Evolutionary conservation across 2,329 filamentous ascomycete genomes (phyloP), one percentile per base, ranked within the genome.

Genomic region (Cladorrhinum sp.): DNA sequence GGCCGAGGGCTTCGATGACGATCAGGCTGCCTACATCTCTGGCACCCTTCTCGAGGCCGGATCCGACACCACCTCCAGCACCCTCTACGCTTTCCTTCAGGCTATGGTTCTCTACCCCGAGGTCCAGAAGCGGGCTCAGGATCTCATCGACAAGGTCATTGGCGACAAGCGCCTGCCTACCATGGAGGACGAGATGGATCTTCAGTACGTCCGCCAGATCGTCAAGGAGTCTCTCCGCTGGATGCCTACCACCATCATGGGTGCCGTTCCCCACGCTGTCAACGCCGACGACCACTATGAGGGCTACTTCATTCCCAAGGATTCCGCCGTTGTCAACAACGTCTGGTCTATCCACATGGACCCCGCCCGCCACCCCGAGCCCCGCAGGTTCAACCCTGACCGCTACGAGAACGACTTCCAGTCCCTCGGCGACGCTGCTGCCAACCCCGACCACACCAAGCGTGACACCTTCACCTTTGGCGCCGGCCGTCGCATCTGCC

Each of bases 381-480:
- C 80, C 0, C 66, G 73, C 2, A 64, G 55, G 2, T 82, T 82
- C 64, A 66, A 80, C 55, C 79, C 80, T 0, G 72, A 72, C 2
- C 72, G 78, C 1, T 80, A 73, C 56, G 39, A 60, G 10, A 69
- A 69, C 53, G 67, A 74, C 51, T 57, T 64, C 36, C 65, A 68
- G 16, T 65, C 62, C 12, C 61, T 68, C 1, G 63, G 64, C 30
- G 66, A 71, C 55, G 69, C 74, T 0, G 67, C 67, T 18, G 69
- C 70, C 56, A 71, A 70, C 62, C 62, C 65, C 14, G 70, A 73
- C 26, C 52, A 61, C 4, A 58, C 66, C 14, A 75, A 81, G 66
- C 75, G 81, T 14, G 82, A 84, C 53, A 77, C 80, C 8, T 85
- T 82, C 68, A 77, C 75, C 0, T 86, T 84, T 58, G 83, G 84